These are phyloP conservation scores for Litsea cubeba DNA, from an alignment of 164 flowering plant species.

Conservation along the genomic window DNA sequence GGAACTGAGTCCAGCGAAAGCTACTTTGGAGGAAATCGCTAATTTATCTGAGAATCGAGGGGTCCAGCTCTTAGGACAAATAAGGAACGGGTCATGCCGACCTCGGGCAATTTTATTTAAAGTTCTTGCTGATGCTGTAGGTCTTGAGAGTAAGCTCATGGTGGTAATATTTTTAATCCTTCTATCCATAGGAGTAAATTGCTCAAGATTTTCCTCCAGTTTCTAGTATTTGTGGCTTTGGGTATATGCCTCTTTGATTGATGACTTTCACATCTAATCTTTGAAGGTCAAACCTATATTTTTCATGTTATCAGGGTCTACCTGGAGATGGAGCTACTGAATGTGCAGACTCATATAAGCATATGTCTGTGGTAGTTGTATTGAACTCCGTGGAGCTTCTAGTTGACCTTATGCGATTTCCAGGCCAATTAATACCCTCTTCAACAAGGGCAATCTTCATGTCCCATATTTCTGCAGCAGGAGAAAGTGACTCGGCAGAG, in stretches of 20 bases:
- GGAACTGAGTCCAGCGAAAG: constrained; percentile 79
- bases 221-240: not conserved
- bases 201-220: not conserved
- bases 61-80: constrained; percentile 80
- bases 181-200: not conserved
- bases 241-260: not conserved
- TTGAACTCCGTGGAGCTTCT: constrained; percentile 82
- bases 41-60: constrained; percentile 55
- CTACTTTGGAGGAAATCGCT: constrained; percentile 55
- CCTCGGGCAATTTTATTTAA: constrained; percentile 92
- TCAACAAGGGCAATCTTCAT: constrained; percentile 78
- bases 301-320: constrained; percentile 54
- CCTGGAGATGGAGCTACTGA: constrained; percentile 68
- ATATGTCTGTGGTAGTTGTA: constrained; percentile 86
- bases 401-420: constrained; percentile 94
- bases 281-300: not conserved
- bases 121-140: constrained; percentile 96
- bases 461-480: constrained; percentile 92
- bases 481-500: constrained; percentile 99
- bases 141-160: constrained; percentile 83
- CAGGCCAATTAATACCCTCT: constrained; percentile 83
- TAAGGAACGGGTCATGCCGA: constrained; percentile 87
- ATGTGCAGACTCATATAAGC: constrained; percentile 71
- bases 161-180: constrained; percentile 46
- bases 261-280: not conserved